Conservation (phyloP, 768 basidiomycete species). For the Lactifluus volemus region DNA sequence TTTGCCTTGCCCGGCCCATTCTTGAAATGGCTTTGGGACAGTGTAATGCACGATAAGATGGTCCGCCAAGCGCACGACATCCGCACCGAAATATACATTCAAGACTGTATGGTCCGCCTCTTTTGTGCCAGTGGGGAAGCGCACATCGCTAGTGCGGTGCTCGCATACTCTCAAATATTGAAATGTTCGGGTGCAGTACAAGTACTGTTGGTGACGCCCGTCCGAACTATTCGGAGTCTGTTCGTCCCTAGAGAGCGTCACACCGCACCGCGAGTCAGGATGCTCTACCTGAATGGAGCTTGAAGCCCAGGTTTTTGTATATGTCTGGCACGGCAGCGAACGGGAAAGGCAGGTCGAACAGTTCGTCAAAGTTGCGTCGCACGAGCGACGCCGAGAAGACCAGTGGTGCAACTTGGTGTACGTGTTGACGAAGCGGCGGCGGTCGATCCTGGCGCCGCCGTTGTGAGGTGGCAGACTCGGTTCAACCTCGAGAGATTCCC, state of each 20-base stretch:
- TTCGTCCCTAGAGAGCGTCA: too few relatives aligned
- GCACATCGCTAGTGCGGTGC: conserved; percentile 32
- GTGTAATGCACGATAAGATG: conserved; percentile 30
- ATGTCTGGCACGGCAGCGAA: conserved; percentile 38
- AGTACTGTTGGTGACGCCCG: conserved; percentile 30
- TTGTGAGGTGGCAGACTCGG: conserved; percentile 32
- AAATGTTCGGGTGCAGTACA: conserved; percentile 26
- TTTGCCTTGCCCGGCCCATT: conserved; percentile 18
- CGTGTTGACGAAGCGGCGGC: conserved; percentile 32
- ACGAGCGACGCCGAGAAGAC: conserved; percentile 30
- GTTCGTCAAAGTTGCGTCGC: conserved; percentile 35
- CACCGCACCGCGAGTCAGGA: too few relatives aligned
- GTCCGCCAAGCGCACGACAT: conserved; percentile 28
- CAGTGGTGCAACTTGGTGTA: conserved; percentile 39
- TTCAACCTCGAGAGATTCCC: conserved; percentile 29
- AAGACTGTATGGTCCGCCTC: conserved; percentile 39
- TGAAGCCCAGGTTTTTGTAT: conserved; percentile 28
- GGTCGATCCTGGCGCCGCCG: conserved; percentile 26
- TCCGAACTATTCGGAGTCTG: too few relatives aligned
- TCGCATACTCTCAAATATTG: conserved; percentile 26
- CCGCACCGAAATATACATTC: conserved; percentile 30
- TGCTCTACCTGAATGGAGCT: conserved; percentile 19
- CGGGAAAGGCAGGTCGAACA: conserved; percentile 33
- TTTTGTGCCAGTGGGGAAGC: conserved; percentile 29
- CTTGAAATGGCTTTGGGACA: conserved; percentile 24